phyloP scores from a whole-genome alignment of 441 rosid species.

The Gossypium armourianum region DNA sequence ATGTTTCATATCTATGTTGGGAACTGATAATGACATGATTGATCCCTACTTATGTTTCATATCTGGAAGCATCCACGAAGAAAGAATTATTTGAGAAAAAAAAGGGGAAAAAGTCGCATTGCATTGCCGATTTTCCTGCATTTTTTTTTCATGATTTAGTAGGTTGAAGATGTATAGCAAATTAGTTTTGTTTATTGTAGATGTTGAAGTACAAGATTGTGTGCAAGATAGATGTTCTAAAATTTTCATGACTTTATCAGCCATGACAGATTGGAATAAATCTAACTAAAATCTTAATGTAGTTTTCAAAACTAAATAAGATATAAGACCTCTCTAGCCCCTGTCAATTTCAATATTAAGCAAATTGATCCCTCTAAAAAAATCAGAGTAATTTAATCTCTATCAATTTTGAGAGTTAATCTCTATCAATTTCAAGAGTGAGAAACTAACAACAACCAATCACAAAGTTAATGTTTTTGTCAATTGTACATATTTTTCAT shows the following conservation, averaged over 20 bases:
- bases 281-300: not conserved
- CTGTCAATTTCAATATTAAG: not conserved
- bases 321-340: not conserved
- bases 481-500: not conserved
- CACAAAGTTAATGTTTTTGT: not conserved
- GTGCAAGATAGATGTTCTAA: not conserved
- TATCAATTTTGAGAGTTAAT: no score
- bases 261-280: not conserved
- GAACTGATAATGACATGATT: not conserved
- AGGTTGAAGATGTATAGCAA: not conserved
- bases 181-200: not conserved
- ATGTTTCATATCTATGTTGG: not conserved
- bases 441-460: not conserved
- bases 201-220: not conserved
- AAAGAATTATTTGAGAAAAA: not conserved
- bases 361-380: not conserved
- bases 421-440: not conserved
- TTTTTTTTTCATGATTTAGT: not conserved
- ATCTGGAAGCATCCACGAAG: not conserved
- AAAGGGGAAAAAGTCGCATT: not conserved
- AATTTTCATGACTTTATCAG: not conserved
- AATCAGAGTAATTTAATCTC: not conserved
- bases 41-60: not conserved
- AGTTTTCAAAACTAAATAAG: not conserved
- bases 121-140: not conserved